Conservation (phyloP, 192 early-diverging fungal genomes). For the Entophlyctis helioformis region DNA sequence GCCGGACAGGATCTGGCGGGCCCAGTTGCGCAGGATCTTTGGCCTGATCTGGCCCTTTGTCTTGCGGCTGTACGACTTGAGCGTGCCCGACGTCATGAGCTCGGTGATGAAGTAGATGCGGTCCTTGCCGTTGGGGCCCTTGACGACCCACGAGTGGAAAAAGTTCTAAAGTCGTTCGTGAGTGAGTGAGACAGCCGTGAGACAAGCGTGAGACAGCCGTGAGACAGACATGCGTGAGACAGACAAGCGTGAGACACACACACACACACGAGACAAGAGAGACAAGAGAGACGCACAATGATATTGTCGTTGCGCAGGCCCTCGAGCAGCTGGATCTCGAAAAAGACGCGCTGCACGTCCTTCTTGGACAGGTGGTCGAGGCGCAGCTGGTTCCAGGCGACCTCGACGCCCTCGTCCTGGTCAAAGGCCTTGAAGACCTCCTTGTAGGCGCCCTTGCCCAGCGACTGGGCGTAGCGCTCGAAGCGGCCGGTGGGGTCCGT, state of each 20-base stretch:
- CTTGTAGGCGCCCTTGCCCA: slow-evolving; percentile 81
- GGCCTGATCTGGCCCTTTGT: slow-evolving; percentile 55
- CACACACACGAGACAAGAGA: slow-evolving; percentile 24
- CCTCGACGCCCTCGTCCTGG: slow-evolving; percentile 78
- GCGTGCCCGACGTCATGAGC: slow-evolving; percentile 77
- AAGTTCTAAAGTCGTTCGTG: slow-evolving; percentile 29
- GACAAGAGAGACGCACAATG: too few species aligned
- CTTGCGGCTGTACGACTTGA: slow-evolving; percentile 66
- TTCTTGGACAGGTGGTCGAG: slow-evolving; percentile 26
- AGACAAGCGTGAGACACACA: too few species aligned
- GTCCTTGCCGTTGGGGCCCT: slow-evolving; percentile 25
- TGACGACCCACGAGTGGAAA: slow-evolving; percentile 48
- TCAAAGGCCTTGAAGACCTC: slow-evolving; percentile 80
- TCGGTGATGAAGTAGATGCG: slow-evolving; percentile 79
- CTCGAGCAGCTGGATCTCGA: slow-evolving; percentile 59
- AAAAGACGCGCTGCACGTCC: slow-evolving; percentile 24
- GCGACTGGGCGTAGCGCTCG: slow-evolving; percentile 38
- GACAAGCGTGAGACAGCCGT: too few species aligned
- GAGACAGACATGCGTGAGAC: too few species aligned
- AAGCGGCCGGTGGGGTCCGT: slow-evolving; percentile 57
- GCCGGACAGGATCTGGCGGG: slow-evolving; percentile 67
- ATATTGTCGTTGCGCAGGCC: slow-evolving; percentile 69
- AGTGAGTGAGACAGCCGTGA: not conserved
- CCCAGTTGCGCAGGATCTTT: slow-evolving; percentile 70
- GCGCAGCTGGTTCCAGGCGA: slow-evolving; percentile 79